Evolutionary conservation across 129 eudicot species (phyloP).

Genomic region (Arctium lappa): DNA sequence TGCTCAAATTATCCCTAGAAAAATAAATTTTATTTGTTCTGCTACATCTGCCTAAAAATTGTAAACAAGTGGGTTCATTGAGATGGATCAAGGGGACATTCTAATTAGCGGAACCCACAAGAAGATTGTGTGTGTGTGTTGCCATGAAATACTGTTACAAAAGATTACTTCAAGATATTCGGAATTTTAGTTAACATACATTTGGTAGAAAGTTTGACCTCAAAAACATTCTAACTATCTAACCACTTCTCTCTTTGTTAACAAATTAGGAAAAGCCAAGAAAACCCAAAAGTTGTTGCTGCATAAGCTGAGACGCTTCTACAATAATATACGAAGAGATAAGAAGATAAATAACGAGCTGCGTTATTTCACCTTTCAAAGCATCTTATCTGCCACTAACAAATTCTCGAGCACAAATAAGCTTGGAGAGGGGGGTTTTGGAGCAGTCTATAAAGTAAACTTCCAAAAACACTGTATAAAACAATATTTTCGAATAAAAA

Average conservation of each 20-base stretch:
- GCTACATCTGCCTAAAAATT: too few species aligned
- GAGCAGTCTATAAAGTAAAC: slow-evolving; percentile 36
- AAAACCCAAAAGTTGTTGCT: slow-evolving; percentile 1
- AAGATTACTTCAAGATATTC: background rate
- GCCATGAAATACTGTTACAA: background rate
- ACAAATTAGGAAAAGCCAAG: slow-evolving; percentile 1
- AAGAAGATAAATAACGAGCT: slow-evolving; percentile 3
- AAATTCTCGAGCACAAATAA: slow-evolving; percentile 26
- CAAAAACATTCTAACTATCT: background rate
- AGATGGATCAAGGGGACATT: too few species aligned
- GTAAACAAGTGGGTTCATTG: too few species aligned
- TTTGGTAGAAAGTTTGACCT: background rate
- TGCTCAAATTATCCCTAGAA: too few species aligned
- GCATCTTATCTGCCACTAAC: slow-evolving; percentile 30
- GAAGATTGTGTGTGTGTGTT: too few species aligned
- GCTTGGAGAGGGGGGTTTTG: slow-evolving; percentile 36
- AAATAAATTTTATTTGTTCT: too few species aligned
- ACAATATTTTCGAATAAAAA: background rate
- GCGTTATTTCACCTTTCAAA: slow-evolving; percentile 30
- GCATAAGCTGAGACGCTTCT: background rate
- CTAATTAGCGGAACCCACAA: too few species aligned
- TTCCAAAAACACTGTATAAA: background rate
- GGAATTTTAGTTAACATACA: too few species aligned
- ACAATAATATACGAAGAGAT: background rate
- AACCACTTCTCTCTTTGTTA: background rate